Conservation (phyloP, 139 green algal genomes). For the Tetradesmus lagerheimii region DNA sequence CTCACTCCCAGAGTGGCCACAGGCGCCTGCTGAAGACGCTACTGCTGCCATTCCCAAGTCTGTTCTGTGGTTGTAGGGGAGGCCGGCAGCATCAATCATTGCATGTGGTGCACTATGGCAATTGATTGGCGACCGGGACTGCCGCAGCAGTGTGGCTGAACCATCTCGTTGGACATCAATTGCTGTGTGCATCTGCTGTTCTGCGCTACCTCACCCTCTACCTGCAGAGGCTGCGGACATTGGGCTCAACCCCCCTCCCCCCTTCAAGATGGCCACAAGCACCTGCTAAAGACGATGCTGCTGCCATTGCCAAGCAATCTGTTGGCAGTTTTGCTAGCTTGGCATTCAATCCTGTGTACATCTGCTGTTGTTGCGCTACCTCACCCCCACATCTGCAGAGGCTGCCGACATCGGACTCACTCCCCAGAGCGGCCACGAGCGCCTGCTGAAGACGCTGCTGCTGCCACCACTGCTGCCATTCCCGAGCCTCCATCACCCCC, state of each 20-base stretch:
- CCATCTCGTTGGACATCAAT: too few relatives aligned
- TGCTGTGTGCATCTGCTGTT: not conserved
- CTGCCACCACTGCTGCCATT: not conserved
- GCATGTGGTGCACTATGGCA: too few relatives aligned
- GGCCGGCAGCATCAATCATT: too few relatives aligned
- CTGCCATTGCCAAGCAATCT: not conserved
- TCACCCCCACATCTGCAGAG: not conserved
- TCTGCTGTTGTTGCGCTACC: not conserved
- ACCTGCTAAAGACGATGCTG: too few relatives aligned
- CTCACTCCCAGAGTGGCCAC: not conserved
- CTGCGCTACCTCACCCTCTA: too few relatives aligned
- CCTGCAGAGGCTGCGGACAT: too few relatives aligned
- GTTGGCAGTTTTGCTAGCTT: not conserved
- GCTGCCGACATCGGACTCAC: not conserved
- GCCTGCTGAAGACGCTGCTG: not conserved
- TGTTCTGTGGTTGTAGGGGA: too few relatives aligned
- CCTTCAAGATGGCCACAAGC: too few relatives aligned
- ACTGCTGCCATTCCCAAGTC: too few relatives aligned
- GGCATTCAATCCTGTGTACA: not conserved
- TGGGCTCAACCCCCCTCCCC: too few relatives aligned
- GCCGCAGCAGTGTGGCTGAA: too few relatives aligned
- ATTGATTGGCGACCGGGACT: too few relatives aligned
- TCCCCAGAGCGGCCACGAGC: not conserved
- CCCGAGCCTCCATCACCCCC: not conserved
- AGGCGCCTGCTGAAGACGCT: not conserved